A percentile compares a stretch with the other conserved stretches of the same genome.
These are phyloP conservation scores for Trametes hirsuta DNA, from an alignment of 1,284 basidiomycete genomes.

Conservation along the genomic window DNA sequence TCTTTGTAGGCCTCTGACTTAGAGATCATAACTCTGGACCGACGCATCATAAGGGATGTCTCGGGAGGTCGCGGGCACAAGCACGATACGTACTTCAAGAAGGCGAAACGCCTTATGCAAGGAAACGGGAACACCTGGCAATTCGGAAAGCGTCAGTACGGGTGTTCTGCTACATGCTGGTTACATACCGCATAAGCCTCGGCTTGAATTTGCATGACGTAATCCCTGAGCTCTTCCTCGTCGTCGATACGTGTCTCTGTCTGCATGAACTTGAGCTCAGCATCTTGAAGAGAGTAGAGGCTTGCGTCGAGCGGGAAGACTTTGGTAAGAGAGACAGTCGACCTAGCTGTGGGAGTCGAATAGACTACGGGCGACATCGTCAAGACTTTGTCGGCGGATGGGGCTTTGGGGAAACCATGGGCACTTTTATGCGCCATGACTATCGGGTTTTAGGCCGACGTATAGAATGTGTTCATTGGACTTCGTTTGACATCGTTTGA, in stretches of 20 bases:
- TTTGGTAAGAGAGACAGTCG: neutral
- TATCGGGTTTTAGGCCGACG: no score
- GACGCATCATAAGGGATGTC: neutral
- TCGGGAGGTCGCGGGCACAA: neutral
- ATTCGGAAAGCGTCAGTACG: neutral
- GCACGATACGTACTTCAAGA: neutral
- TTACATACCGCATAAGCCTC: constrained; percentile 44
- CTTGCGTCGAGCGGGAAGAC: neutral
- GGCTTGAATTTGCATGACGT: constrained; percentile 46
- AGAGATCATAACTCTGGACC: constrained; percentile 41
- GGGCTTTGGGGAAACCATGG: no score
- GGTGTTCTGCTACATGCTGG: neutral
- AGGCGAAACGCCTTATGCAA: constrained; percentile 28
- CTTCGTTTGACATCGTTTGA: no score
- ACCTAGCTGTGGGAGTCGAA: no score
- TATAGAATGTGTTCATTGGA: no score
- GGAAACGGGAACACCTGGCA: constrained; percentile 40
- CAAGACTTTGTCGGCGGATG: no score
- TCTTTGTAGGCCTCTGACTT: constrained; percentile 37
- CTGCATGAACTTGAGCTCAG: constrained; percentile 43
- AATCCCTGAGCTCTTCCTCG: constrained; percentile 43
- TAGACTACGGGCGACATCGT: no score
- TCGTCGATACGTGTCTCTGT: constrained; percentile 42
- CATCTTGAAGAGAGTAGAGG: constrained; percentile 22
- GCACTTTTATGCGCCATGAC: no score